Percentiles rank a stretch among this genome's conserved stretches.
phyloP scores from a whole-genome alignment of 371 early-diverging fungal genomes.

The Gilbertella persicaria region DNA sequence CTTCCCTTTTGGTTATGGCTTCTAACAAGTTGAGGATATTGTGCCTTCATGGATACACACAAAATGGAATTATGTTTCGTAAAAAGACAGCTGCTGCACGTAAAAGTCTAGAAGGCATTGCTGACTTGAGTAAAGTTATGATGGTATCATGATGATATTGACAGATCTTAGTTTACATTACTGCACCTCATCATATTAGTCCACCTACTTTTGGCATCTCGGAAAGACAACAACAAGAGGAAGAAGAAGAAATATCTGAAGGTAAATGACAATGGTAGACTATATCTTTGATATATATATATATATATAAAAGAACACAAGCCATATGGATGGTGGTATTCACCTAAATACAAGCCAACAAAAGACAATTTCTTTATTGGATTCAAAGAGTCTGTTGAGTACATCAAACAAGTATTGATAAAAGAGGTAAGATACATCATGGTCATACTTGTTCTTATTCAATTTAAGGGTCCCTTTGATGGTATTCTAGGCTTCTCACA shows the following conservation, averaged over 20 bases:
- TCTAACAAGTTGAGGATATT: conserved; percentile 44
- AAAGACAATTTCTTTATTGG: conserved; percentile 48
- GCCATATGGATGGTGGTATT: conserved; percentile 56
- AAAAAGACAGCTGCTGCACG: conserved; percentile 58
- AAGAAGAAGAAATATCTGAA: conserved; percentile 30
- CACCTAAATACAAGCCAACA: conserved; percentile 32
- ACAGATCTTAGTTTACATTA: conserved; percentile 43
- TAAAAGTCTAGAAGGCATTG: conserved; percentile 49
- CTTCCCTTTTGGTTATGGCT: background rate
- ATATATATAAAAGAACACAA: conserved; percentile 25
- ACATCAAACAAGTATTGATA: conserved; percentile 39
- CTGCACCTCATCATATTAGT: conserved; percentile 54
- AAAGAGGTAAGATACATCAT: conserved; percentile 31
- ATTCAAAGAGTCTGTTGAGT: conserved; percentile 51
- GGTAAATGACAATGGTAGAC: conserved; percentile 21
- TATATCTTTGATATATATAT: background rate
- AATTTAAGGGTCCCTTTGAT: conserved; percentile 58
- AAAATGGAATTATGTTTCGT: conserved; percentile 61
- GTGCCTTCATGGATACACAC: conserved; percentile 73
- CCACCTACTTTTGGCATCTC: conserved; percentile 40
- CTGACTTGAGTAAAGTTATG: conserved; percentile 49
- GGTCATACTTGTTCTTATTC: background rate
- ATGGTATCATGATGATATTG: background rate
- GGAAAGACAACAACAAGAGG: conserved; percentile 37
- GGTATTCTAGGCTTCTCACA: conserved; percentile 73